Evolutionary conservation across 2,329 filamentous ascomycete species (phyloP).

Genomic region (Diaporthe sp.): DNA sequence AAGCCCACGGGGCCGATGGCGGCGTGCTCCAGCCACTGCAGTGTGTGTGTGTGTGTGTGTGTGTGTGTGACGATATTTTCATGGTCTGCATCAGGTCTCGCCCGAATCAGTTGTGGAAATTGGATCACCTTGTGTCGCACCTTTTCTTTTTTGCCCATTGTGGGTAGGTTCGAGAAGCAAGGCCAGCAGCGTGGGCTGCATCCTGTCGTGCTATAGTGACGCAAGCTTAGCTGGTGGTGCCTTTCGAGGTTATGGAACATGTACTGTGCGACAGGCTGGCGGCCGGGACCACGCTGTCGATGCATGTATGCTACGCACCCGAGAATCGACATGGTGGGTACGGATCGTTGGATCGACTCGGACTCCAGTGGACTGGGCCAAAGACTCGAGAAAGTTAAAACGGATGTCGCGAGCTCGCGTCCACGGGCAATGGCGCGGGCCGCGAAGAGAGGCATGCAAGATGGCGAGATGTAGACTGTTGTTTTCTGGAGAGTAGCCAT

Average conservation of each 20-base stretch:
- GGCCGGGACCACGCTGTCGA: not conserved
- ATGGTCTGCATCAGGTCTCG: not conserved
- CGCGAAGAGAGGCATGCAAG: not conserved
- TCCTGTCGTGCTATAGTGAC: slow-evolving; percentile 3
- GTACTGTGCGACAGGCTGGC: not conserved
- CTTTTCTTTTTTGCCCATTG: slow-evolving; percentile 8
- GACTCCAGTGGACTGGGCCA: not conserved
- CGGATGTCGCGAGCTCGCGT: not conserved
- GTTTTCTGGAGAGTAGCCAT: not conserved
- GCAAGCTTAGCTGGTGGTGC: not conserved
- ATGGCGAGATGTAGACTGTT: not conserved
- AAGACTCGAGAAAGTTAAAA: not conserved
- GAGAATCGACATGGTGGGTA: not conserved
- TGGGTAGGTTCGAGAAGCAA: not conserved
- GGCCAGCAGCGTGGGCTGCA: slow-evolving; percentile 3
- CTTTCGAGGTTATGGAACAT: not conserved
- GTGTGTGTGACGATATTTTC: not conserved
- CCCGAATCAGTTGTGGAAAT: slow-evolving; percentile 8
- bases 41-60: not conserved
- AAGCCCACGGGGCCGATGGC: not conserved
- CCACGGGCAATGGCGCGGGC: not conserved
- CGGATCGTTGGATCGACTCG: not conserved
- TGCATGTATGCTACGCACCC: not conserved
- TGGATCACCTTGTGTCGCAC: not conserved
- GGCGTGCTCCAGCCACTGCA: not conserved